Evolutionary conservation across 2,329 filamentous ascomycete genomes (phyloP).

Genomic region (Fonsecaea pedrosoi): DNA sequence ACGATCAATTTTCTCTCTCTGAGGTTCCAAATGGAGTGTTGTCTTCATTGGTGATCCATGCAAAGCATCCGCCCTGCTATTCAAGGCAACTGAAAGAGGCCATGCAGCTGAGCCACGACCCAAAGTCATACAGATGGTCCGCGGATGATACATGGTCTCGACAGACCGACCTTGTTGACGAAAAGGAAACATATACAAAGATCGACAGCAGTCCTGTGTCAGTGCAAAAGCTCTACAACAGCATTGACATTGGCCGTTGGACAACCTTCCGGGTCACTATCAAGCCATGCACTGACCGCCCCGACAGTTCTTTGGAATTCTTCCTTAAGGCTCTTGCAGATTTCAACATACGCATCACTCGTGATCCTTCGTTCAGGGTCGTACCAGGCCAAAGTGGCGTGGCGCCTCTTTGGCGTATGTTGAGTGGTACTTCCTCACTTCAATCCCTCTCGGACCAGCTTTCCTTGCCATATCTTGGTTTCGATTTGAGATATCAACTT

Average conservation of each 20-base stretch:
- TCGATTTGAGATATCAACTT: conserved; percentile 82
- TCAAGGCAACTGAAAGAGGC: conserved; percentile 36
- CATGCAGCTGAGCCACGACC: conserved; percentile 50
- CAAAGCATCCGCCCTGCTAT: conserved; percentile 39
- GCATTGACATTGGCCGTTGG: conserved; percentile 72
- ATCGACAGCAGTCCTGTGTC: conserved; percentile 48
- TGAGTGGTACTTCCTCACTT: conserved; percentile 45
- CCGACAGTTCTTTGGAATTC: conserved; percentile 10
- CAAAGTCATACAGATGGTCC: conserved; percentile 57
- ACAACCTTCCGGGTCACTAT: conserved; percentile 64
- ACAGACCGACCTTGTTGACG: conserved; percentile 67
- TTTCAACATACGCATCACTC: conserved; percentile 70
- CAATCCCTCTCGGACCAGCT: conserved; percentile 30
- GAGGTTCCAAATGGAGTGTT: conserved; percentile 10
- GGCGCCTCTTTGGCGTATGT: conserved; percentile 46
- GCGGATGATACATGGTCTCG: conserved; percentile 66
- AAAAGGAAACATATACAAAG: conserved; percentile 45
- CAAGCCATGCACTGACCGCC: conserved; percentile 5
- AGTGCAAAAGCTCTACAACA: conserved; percentile 57
- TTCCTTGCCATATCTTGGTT: conserved; percentile 60
- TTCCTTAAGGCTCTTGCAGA: conserved; percentile 65
- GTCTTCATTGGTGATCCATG: conserved; percentile 35
- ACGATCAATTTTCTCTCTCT: conserved; percentile 36
- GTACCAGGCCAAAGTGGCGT: conserved; percentile 52
- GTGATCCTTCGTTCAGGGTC: conserved; percentile 53